phyloP scores from a whole-genome alignment of 768 basidiomycete genomes.

The Gloeopeniophorella convolvens region DNA sequence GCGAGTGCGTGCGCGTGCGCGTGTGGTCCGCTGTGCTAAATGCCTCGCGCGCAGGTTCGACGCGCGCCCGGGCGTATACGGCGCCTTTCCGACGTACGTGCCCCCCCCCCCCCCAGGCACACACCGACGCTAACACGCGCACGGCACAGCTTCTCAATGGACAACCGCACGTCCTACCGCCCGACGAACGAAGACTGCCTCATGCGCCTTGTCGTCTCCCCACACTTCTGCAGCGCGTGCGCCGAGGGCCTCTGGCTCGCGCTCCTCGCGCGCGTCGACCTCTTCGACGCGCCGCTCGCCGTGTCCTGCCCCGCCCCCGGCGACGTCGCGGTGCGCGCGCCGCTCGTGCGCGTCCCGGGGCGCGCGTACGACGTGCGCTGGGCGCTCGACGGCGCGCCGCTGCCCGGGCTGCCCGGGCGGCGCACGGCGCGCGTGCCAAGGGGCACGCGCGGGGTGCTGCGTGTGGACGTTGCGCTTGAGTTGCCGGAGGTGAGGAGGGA shows the following conservation, averaged over 20 bases:
- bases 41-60: slow-evolving; percentile 44
- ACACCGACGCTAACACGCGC: background rate
- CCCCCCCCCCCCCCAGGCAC: background rate
- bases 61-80: slow-evolving; percentile 48
- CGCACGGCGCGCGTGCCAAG: background rate
- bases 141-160: slow-evolving; percentile 48
- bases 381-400: background rate
- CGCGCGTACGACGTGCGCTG: background rate
- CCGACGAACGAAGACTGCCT: slow-evolving; percentile 80
- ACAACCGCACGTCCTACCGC: slow-evolving; percentile 63
- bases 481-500: background rate
- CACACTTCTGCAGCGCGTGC: slow-evolving; percentile 72
- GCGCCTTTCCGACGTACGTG: slow-evolving; percentile 68
- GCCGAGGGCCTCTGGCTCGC: slow-evolving; percentile 68
- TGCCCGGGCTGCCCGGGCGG: background rate
- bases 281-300: slow-evolving; percentile 44
- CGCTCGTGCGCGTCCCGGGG: background rate
- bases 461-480: background rate
- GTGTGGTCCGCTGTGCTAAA: background rate
- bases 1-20: slow-evolving; percentile 41
- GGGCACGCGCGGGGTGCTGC: background rate
- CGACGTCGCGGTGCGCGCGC: background rate
- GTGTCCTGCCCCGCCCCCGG: background rate
- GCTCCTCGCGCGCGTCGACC: slow-evolving; percentile 49
- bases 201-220: slow-evolving; percentile 65